These are phyloP conservation scores for Lactifluus subvellereus DNA, from an alignment of 768 basidiomycete genomes.

Conservation along the genomic window DNA sequence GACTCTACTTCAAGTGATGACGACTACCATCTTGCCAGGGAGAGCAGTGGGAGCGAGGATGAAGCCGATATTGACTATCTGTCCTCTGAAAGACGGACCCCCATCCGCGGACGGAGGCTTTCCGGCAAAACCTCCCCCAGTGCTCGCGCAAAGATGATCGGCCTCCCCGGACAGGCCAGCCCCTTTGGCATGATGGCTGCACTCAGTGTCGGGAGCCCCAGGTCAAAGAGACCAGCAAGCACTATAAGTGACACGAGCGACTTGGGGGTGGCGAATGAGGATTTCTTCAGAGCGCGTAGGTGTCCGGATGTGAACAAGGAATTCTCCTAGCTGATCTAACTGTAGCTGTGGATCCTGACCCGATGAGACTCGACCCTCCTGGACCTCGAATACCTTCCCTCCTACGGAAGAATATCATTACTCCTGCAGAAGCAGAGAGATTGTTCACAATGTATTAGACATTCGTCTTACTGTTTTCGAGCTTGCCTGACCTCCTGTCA, in stretches of 20 bases:
- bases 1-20: conserved; percentile 35
- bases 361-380: conserved; percentile 12
- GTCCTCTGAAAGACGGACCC: conserved; percentile 36
- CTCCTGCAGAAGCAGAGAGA: conserved; percentile 22
- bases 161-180: conserved; percentile 53
- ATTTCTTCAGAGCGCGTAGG: conserved; percentile 54
- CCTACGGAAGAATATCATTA: conserved; percentile 24
- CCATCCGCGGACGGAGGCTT: conserved; percentile 17
- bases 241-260: conserved; percentile 26
- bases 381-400: conserved; percentile 20
- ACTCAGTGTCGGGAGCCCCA: conserved; percentile 43
- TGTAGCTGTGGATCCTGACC: conserved; percentile 15
- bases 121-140: conserved; percentile 28
- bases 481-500: conserved; percentile 7
- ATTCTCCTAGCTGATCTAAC: background rate
- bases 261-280: conserved; percentile 49
- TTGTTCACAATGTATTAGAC: conserved; percentile 23
- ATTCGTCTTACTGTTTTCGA: background rate
- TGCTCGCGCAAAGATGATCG: conserved; percentile 44
- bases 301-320: background rate
- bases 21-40: conserved; percentile 33
- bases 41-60: conserved; percentile 19
- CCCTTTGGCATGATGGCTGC: conserved; percentile 77
- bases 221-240: conserved; percentile 24
- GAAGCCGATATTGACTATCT: conserved; percentile 37